Base-by-base conservation (phyloP, 805 yeast species). In the Candida fluviatilis region DNA sequence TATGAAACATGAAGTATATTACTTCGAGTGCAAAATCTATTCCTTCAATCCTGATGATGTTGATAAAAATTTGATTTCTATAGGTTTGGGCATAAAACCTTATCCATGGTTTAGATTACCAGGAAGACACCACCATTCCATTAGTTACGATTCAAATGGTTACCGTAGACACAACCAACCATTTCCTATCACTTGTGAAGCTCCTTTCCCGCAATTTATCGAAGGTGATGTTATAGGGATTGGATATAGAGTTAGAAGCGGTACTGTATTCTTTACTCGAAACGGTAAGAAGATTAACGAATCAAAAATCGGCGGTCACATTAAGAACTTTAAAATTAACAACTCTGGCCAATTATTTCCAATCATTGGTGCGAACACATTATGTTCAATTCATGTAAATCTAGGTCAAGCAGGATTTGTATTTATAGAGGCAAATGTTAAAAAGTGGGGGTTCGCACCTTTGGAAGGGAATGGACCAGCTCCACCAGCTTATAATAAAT, bases 401-500 rank as follows among this genome's bases (percentile, higher is more conserved):
- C 62, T 93, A 39, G 99, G 99, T 14, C 91, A 86, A 50, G 71
- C 80, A 40, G 97, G 96, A 2, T 89, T 77, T 62, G 96, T 90
- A 2, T 88, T 76, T 54, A 86, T 90, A 35, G 96, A 90, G 55
- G 96, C 87, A 2, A 88, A 89, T 55, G 95, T 90, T 27, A 89
- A 89, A 57, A 88, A 85, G 57, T 89, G 96, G 96, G 95, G 96
- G 4, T 82, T 84, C 51, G 96, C 95, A n/a, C 91, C 93, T 2
- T 71, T 83, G 28, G 85, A 82, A 48, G 99, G 98, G 1, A 76
- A 73, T 35, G 83, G 89, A 41, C 83, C 95, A 3, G 95, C 98
- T 4, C 96, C 98, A 2, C 99, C 99, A 1, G 82, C 93, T 7
- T 91, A 91, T 61, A 85, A 86, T 35, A 78, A 81, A 40, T 89